Base-by-base conservation (phyloP, 495 filamentous ascomycete species). In the Podospora pseudocomata region DNA sequence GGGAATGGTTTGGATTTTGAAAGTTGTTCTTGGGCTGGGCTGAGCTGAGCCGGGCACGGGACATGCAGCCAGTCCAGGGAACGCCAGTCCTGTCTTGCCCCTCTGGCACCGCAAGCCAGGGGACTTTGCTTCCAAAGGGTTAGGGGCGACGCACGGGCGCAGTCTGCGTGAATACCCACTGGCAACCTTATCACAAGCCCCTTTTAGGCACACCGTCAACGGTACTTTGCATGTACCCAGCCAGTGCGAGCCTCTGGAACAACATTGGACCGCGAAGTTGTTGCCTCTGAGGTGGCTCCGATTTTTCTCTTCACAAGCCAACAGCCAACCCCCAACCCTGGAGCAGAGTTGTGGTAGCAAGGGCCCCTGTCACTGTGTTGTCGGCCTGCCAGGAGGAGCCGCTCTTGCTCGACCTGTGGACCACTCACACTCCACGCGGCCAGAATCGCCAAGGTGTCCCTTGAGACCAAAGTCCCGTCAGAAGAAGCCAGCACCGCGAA, bases 1-100 rank as follows among this genome's bases (percentile, higher is more conserved):
- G 67, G 66, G 70, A 67, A 69, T 68, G 64, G 74, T 71, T 73
- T 75, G 68, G 75, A 75, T 76, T 77, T 77, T 77, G 75, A 77
- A 77, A 77, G 75, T 77, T 77, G 75, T 77, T 77, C 74, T 77
- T 72, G 75, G 70, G 72, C 70, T 66, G 71, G 65, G 67, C 67
- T 67, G 68, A 68, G 67, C 67, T 67, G 68, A 68, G 63, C 70
- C 68, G 71, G 68, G 67, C 61, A 63, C 61, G 61, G 61, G 61
- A 32, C 61, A 63, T n/a, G 16, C 60, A 30, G 19, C 56, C 56
- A 61, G 16, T 32, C 27, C 61, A 28, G 30, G 61, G 60, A 62
- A 28, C 3, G 30, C 61, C 61, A 71, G 67, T 68, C 63, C 64
- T 65, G 66, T 67, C 69, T 60, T 57, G 59, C 64, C 65, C 60